Evolutionary conservation across 306 rosid genomes (phyloP).

Genomic region (Calophaca sinica): DNA sequence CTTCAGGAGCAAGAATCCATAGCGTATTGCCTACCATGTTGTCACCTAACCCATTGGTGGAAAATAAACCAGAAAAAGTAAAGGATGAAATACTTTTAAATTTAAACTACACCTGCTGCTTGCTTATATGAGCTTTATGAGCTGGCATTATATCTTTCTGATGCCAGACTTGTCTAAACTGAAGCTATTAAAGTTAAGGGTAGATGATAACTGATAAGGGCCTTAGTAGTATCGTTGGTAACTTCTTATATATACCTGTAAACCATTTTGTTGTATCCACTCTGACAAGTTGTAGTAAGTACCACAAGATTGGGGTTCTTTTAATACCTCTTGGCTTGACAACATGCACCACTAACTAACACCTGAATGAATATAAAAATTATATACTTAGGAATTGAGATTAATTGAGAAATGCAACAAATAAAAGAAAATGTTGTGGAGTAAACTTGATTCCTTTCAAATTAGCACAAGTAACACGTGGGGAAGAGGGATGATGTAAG

Average conservation of each 20-base stretch:
- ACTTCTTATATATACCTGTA: not conserved
- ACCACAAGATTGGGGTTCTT: not conserved
- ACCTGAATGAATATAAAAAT: not conserved
- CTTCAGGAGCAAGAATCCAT: slow-evolving; percentile 26
- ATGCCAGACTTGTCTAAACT: slow-evolving; percentile 46
- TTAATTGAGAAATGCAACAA: not conserved
- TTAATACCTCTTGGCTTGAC: no score
- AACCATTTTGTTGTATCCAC: not conserved
- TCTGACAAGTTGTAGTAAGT: no score
- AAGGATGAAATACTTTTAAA: slow-evolving; percentile 11
- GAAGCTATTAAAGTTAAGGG: slow-evolving; percentile 9
- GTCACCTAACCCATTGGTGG: not conserved
- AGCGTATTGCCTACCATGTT: not conserved
- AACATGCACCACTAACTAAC: not conserved
- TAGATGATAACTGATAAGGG: slow-evolving; percentile 35
- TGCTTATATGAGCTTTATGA: slow-evolving; percentile 53
- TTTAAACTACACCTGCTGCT: not conserved
- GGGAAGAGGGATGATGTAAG: slow-evolving; percentile 16
- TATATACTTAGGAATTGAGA: not conserved
- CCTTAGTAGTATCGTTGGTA: slow-evolving; percentile 2
- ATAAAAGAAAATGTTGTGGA: not conserved
- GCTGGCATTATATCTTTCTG: slow-evolving; percentile 57
- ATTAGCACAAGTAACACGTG: not conserved
- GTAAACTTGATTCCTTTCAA: not conserved
- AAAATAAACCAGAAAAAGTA: slow-evolving; percentile 31